phyloP scores from a whole-genome alignment of 78 protist species.

The Anaeramoeba flamelloides region DNA sequence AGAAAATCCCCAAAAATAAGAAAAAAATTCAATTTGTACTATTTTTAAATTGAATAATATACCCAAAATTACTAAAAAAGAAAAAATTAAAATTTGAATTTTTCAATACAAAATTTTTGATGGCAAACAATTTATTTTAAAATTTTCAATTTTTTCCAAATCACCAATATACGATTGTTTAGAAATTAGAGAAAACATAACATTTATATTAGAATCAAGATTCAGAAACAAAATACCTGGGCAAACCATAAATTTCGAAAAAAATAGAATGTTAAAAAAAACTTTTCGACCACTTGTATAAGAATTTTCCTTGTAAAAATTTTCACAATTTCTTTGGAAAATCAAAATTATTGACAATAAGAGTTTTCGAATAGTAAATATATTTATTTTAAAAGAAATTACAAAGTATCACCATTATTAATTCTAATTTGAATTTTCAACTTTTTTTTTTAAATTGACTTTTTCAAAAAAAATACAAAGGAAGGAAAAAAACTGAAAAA shows the following conservation, averaged over 20 bases:
- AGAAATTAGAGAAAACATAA: constrained; percentile 1
- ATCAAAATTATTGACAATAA: not conserved
- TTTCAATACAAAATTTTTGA: not conserved
- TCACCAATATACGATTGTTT: not conserved
- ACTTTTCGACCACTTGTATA: no score
- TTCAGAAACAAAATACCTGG: constrained; percentile 1
- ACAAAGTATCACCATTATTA: not conserved
- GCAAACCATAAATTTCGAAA: not conserved
- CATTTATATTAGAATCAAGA: not conserved
- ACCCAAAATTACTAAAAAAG: not conserved
- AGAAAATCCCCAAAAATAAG: not conserved
- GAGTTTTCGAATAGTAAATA: not conserved
- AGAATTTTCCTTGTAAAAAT: no score
- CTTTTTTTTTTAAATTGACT: not conserved
- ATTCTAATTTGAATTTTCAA: not conserved
- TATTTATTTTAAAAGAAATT: not conserved
- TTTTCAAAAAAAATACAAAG: not conserved
- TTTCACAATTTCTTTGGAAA: constrained; percentile 1
- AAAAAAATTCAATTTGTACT: not conserved
- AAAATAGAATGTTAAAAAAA: constrained; percentile 1
- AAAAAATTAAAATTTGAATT: not conserved
- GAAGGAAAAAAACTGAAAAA: not conserved
- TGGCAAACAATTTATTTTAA: not conserved
- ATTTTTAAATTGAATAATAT: not conserved
- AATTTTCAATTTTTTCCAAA: not conserved